Percentiles rank a stretch among this genome's conserved stretches.
Conservation (phyloP, 345 rosid genomes). For the Rhizophora apiculata region DNA sequence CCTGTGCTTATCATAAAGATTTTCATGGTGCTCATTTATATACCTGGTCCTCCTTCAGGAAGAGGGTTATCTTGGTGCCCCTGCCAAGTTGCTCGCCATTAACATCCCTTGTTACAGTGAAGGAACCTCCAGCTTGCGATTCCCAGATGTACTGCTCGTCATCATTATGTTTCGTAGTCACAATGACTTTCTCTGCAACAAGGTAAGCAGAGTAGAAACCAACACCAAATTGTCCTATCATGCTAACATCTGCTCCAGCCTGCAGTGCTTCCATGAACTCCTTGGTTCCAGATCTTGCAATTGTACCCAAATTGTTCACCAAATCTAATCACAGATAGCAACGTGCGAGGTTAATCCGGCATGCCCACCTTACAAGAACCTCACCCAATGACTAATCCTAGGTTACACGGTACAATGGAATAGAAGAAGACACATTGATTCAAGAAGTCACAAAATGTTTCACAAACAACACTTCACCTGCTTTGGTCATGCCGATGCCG, state of each 20-base stretch:
- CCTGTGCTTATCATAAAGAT: no score
- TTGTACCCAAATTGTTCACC: constrained; percentile 88
- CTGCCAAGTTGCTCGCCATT: constrained; percentile 79
- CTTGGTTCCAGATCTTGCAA: constrained; percentile 90
- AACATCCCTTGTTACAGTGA: constrained; percentile 72
- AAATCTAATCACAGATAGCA: constrained; percentile 30
- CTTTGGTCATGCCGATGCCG: constrained; percentile 86
- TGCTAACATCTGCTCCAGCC: constrained; percentile 93
- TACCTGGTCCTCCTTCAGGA: constrained; percentile 82
- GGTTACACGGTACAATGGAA: neutral
- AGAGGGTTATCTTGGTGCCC: constrained; percentile 83
- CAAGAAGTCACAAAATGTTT: no score
- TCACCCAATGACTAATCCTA: neutral
- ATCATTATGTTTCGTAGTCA: constrained; percentile 75
- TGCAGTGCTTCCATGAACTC: constrained; percentile 91
- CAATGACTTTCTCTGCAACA: constrained; percentile 77
- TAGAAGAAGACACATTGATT: neutral
- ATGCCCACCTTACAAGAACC: neutral
- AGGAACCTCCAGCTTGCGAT: constrained; percentile 95
- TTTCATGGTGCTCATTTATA: neutral
- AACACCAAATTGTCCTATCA: constrained; percentile 93
- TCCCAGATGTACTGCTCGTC: constrained; percentile 89
- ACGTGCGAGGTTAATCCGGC: neutral
- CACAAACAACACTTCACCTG: constrained; percentile 33
- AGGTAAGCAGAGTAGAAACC: constrained; percentile 96